A percentile compares a stretch with the other conserved stretches of the same genome.
These are phyloP conservation scores for Penicillium lividum DNA, from an alignment of 495 filamentous ascomycete species.

Conservation along the genomic window DNA sequence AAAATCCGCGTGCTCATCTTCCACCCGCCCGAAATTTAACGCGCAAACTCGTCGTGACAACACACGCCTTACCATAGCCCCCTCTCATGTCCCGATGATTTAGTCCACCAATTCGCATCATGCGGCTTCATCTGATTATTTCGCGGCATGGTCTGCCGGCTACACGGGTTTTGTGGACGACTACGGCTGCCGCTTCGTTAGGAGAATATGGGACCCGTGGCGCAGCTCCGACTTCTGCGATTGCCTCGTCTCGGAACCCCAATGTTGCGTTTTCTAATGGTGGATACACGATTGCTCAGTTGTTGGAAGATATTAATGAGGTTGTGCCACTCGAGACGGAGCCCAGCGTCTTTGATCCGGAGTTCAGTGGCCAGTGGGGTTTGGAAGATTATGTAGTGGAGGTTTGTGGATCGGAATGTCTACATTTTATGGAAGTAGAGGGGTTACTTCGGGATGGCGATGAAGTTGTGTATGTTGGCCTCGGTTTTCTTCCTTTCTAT, in stretches of 20 bases:
- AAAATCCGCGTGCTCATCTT: background rate
- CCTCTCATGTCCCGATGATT: constrained; percentile 18
- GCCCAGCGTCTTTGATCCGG: constrained; percentile 35
- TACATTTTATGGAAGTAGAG: constrained; percentile 79
- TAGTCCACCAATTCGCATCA: constrained; percentile 32
- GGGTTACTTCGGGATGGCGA: constrained; percentile 79
- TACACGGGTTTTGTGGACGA: constrained; percentile 72
- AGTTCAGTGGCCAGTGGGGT: constrained; percentile 66
- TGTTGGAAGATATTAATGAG: constrained; percentile 82
- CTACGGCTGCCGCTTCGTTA: constrained; percentile 40
- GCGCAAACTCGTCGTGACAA: background rate
- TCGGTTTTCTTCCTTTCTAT: constrained; percentile 1
- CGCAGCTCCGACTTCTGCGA: constrained; percentile 34
- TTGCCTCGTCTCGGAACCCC: constrained; percentile 40
- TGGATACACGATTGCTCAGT: constrained; percentile 70
- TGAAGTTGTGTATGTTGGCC: constrained; percentile 67
- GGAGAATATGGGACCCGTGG: constrained; percentile 27
- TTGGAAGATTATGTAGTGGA: constrained; percentile 92
- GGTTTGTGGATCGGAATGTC: constrained; percentile 78
- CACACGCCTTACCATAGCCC: background rate
- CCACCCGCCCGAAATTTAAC: background rate
- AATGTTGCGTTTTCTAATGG: constrained; percentile 53
- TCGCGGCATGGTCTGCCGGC: constrained; percentile 79
- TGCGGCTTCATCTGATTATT: constrained; percentile 83
- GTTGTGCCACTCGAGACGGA: constrained; percentile 80